phyloP scores from a whole-genome alignment of 345 rosid genomes.

The Rhodamnia argentea region DNA sequence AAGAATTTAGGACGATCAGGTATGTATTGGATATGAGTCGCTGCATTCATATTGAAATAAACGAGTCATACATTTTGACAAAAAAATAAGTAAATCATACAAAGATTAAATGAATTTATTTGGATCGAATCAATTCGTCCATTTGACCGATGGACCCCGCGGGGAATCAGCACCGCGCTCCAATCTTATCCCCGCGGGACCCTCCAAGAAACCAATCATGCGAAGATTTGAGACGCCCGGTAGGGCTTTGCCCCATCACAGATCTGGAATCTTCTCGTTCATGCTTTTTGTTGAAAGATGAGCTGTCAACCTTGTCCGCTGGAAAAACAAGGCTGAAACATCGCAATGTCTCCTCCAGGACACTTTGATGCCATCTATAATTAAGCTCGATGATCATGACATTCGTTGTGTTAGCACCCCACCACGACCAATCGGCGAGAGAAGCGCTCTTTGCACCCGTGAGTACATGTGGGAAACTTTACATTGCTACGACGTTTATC shows the following conservation, averaged over 20 bases:
- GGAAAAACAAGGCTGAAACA: not conserved
- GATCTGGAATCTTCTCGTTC: not conserved
- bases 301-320: not conserved
- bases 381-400: not conserved
- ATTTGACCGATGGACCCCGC: too few species aligned
- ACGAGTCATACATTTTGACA: too few species aligned
- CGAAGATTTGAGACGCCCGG: not conserved
- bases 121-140: too few species aligned
- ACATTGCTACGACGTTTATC: not conserved
- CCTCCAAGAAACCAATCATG: not conserved
- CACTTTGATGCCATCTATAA: not conserved
- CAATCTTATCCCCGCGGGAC: not conserved
- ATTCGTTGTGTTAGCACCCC: not conserved
- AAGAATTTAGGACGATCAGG: too few species aligned
- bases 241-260: not conserved
- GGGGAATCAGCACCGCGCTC: not conserved
- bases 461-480: not conserved
- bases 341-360: not conserved
- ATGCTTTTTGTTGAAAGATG: not conserved
- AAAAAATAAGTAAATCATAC: too few species aligned
- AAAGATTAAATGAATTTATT: too few species aligned
- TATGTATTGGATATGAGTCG: too few species aligned
- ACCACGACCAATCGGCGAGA: not conserved
- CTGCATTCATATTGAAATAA: too few species aligned
- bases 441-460: not conserved